These are phyloP conservation scores for Coprinopsis cinerea DNA, from an alignment of 768 basidiomycete species.

Conservation along the genomic window DNA sequence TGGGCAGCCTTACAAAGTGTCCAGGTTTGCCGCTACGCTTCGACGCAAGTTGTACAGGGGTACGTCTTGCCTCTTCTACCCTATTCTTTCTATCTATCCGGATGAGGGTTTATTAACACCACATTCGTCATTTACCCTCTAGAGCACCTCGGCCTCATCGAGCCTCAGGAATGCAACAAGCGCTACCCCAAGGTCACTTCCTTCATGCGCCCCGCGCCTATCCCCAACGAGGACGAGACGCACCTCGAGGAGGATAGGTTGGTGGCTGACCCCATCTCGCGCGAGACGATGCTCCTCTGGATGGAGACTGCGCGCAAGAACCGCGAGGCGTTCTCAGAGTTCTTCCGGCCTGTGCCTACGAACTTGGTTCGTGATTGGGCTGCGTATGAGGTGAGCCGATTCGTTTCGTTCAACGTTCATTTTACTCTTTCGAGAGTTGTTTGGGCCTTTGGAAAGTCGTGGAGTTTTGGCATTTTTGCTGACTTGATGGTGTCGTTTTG, in stretches of 20 bases:
- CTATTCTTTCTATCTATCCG: background rate
- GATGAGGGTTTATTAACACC: conserved; percentile 7
- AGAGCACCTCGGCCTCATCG: conserved; percentile 87
- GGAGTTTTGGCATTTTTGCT: background rate
- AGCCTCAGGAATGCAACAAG: conserved; percentile 53
- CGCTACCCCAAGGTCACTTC: conserved; percentile 32
- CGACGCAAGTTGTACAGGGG: conserved; percentile 81
- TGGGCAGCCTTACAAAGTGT: conserved; percentile 63
- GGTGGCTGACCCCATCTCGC: conserved; percentile 76
- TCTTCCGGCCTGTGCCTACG: conserved; percentile 83
- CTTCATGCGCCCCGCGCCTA: conserved; percentile 80
- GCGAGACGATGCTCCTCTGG: conserved; percentile 56
- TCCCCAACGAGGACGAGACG: conserved; percentile 63
- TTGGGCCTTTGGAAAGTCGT: too few relatives aligned
- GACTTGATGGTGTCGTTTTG: background rate
- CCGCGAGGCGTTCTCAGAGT: conserved; percentile 77
- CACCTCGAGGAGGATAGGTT: conserved; percentile 47
- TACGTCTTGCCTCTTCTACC: too few relatives aligned
- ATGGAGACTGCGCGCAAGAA: conserved; percentile 71
- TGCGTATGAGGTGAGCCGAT: conserved; percentile 59
- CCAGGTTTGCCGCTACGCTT: conserved; percentile 78
- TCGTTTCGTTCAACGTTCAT: background rate
- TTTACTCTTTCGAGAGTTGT: background rate
- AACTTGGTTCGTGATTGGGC: conserved; percentile 78
- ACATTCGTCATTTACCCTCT: conserved; percentile 5